Conservation (phyloP, 345 rosid species). For the Citrus medica region DNA sequence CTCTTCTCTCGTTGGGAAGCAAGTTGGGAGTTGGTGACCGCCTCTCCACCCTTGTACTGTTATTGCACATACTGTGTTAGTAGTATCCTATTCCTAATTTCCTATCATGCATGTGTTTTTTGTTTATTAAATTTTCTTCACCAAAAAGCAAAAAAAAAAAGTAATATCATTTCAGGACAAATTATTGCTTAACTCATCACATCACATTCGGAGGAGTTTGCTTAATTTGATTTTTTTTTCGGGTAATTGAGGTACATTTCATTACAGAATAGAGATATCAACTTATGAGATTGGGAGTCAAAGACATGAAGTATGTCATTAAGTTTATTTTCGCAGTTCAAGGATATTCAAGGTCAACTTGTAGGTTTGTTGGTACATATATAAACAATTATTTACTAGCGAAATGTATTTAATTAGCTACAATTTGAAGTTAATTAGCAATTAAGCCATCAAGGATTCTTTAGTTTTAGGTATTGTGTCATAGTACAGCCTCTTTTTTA, state of each 20-base stretch:
- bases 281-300: background rate
- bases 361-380: background rate
- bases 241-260: background rate
- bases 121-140: background rate
- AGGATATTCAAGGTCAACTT: background rate
- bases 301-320: background rate
- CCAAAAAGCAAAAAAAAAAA: background rate
- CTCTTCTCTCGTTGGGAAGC: constrained; percentile 50
- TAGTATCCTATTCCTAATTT: background rate
- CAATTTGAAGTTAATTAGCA: background rate
- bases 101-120: background rate
- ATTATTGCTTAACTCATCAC: background rate
- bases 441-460: background rate
- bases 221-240: background rate
- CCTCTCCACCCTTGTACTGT: constrained; percentile 30
- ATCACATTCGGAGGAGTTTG: background rate
- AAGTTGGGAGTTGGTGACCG: constrained; percentile 79
- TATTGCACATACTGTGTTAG: background rate
- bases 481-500: background rate
- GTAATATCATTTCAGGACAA: background rate
- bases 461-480: background rate
- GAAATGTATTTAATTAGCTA: background rate
- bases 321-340: background rate
- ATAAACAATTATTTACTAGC: background rate
- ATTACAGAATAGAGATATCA: background rate